Evolutionary conservation across 495 filamentous ascomycete species (phyloP), one percentile per base, ranked within the genome.

Genomic region (Extremus antarcticus): DNA sequence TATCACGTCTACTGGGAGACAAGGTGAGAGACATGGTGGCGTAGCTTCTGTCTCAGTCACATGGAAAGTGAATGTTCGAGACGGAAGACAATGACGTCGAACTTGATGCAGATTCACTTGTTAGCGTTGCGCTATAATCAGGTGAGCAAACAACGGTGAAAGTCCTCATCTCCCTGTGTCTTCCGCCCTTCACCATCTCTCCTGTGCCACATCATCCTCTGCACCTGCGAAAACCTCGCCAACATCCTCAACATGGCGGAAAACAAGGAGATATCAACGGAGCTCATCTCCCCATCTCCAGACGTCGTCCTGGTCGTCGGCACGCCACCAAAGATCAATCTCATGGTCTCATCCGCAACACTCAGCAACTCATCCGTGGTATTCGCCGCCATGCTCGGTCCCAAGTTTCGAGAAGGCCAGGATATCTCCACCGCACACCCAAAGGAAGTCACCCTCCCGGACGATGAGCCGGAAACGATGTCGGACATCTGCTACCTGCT

Each of bases 401-500:
- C 50, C 8, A 4, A 11, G 11, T 48, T 48, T 17, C 46, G 46
- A 24, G 53, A 55, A 49, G 53, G 53, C 15, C 53, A 55, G 21
- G 25, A 25, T 8, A 9, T 16, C 3, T 25, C 24, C 19, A 25
- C 53, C n/a, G 7, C 21, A 2, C 3, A 47, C 4, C 53, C 53
- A 3, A 55, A 35, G 25, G 43, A 55, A 25, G 17, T 52, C 47
- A 32, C 9, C 20, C 41, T 51, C 23, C 55, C n/a, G 25, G 55
- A 52, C 8, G 55, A 57, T 48, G 17, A 51, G 17, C 29, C 47
- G 1, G 17, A 21, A n/a, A 47, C 47, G 8, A 51, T 51, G 55
- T 38, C 49, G 3, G 49, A 57, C 25, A 46, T 57, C 17, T 57
- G 55, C 38, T 13, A 46, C 39, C n/a, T 57, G 10, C 41, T 57